Evolutionary conservation across 2,329 filamentous ascomycete species (phyloP).

Genomic region (Colletotrichum tropicicola): DNA sequence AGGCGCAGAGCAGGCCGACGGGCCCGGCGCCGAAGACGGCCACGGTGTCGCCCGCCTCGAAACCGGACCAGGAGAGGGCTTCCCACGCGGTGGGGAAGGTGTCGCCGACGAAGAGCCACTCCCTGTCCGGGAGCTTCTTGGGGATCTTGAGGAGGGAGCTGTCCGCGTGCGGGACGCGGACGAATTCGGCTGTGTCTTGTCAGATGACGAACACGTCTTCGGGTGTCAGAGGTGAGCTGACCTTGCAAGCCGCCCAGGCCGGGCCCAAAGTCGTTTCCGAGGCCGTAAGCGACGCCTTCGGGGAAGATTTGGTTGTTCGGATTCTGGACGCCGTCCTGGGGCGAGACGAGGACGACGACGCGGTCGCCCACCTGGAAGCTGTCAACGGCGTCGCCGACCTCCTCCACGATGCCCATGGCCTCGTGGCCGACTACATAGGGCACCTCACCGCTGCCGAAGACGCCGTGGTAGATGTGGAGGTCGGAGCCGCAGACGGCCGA

Average conservation of each 20-base stretch:
- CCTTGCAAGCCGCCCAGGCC: slow-evolving; percentile 17
- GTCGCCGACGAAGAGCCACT: slow-evolving; percentile 61
- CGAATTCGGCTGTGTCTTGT: slow-evolving; percentile 53
- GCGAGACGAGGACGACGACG: slow-evolving; percentile 44
- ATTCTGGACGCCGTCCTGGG: slow-evolving; percentile 28
- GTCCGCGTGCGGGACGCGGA: slow-evolving; percentile 72
- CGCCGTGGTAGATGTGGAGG: slow-evolving; percentile 44
- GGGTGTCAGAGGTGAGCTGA: not conserved
- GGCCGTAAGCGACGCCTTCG: not conserved
- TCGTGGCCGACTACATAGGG: slow-evolving; percentile 47
- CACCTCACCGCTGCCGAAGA: slow-evolving; percentile 22
- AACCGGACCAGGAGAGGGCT: slow-evolving; percentile 64
- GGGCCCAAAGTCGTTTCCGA: slow-evolving; percentile 2
- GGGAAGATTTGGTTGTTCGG: not conserved
- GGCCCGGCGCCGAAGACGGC: slow-evolving; percentile 72
- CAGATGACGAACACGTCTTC: not conserved
- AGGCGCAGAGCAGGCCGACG: slow-evolving; percentile 65
- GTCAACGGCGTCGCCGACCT: slow-evolving; percentile 44
- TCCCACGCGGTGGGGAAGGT: slow-evolving; percentile 63
- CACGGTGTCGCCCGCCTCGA: slow-evolving; percentile 66
- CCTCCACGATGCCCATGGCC: slow-evolving; percentile 48
- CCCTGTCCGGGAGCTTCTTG: slow-evolving; percentile 68
- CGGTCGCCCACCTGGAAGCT: slow-evolving; percentile 46
- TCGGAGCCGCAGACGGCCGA: slow-evolving; percentile 46
- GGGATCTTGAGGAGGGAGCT: slow-evolving; percentile 72